Percentiles rank a stretch among this genome's conserved stretches.
These are phyloP conservation scores for Colletotrichum salicis DNA, from an alignment of 2,329 filamentous ascomycete species.

Conservation along the genomic window DNA sequence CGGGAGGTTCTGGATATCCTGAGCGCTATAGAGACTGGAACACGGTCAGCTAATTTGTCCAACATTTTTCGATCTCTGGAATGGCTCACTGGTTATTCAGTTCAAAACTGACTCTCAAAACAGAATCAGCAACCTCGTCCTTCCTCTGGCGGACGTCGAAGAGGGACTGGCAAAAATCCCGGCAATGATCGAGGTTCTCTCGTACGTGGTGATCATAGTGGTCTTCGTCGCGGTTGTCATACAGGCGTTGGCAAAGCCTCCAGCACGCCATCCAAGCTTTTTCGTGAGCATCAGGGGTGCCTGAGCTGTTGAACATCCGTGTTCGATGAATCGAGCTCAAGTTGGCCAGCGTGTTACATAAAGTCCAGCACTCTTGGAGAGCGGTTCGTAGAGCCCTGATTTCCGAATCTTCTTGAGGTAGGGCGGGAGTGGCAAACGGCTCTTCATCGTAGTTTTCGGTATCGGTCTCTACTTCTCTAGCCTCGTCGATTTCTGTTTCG, in stretches of 20 bases:
- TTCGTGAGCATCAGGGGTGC: conserved; percentile 81
- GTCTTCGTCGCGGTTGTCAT: conserved; percentile 80
- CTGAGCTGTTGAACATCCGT: conserved; percentile 79
- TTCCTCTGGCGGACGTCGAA: conserved; percentile 86
- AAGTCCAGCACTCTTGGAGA: conserved; percentile 89
- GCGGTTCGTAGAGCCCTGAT: conserved; percentile 77
- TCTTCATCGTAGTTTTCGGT: conserved; percentile 66
- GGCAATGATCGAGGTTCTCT: conserved; percentile 84
- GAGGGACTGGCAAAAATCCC: conserved; percentile 90
- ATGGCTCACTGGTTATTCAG: conserved; percentile 82
- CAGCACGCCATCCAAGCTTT: conserved; percentile 94
- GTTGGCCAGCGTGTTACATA: conserved; percentile 90
- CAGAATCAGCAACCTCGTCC: conserved; percentile 84
- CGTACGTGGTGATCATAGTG: conserved; percentile 73
- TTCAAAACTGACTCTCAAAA: conserved; percentile 92
- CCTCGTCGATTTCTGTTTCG: conserved; percentile 64
- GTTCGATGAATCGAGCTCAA: conserved; percentile 86
- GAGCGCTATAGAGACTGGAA: conserved; percentile 82
- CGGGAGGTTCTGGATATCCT: conserved; percentile 81
- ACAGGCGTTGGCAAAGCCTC: conserved; percentile 90
- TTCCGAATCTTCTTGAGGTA: conserved; percentile 65
- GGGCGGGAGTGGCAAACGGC: conserved; percentile 54
- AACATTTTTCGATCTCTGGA: background rate
- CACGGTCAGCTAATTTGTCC: background rate
- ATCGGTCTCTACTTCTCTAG: conserved; percentile 63